Conservation (phyloP, 176 grass and related monocot genomes). For the Rhynchospora pubera region DNA sequence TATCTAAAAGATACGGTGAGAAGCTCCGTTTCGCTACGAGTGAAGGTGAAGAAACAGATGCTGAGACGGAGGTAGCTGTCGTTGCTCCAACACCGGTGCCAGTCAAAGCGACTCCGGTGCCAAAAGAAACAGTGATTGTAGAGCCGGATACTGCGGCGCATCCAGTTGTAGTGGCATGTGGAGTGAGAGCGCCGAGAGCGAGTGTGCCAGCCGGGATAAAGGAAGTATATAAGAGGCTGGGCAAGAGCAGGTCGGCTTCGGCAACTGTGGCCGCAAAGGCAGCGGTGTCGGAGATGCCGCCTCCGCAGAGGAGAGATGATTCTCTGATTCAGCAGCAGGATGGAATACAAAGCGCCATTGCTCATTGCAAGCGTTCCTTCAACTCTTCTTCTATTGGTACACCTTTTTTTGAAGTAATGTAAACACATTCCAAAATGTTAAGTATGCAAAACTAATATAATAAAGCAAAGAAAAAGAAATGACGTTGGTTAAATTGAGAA, state of each 20-base stretch:
- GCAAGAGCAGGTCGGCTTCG: slow-evolving; percentile 90
- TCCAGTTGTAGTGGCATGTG: slow-evolving; percentile 45
- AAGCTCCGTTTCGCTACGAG: slow-evolving; percentile 40
- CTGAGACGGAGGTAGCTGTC: slow-evolving; percentile 21
- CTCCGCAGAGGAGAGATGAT: slow-evolving; percentile 55
- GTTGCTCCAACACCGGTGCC: not conserved
- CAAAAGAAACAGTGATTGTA: not conserved
- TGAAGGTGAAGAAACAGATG: slow-evolving; percentile 53
- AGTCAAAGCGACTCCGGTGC: not conserved
- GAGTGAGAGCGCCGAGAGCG: slow-evolving; percentile 52
- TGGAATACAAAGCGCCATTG: slow-evolving; percentile 95
- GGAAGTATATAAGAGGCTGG: slow-evolving; percentile 69
- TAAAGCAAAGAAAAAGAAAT: too few species aligned
- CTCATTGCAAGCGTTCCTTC: slow-evolving; percentile 92
- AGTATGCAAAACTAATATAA: too few species aligned
- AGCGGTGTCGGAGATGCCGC: not conserved
- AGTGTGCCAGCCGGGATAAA: slow-evolving; percentile 66
- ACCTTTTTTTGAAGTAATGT: too few species aligned
- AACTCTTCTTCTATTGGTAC: slow-evolving; percentile 35
- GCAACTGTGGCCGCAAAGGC: slow-evolving; percentile 34
- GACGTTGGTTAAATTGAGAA: too few species aligned
- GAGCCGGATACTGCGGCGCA: not conserved
- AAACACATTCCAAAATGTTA: too few species aligned
- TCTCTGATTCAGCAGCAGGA: slow-evolving; percentile 80
- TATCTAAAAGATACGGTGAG: slow-evolving; percentile 61